Conservation (phyloP, 768 basidiomycete species). For the Agrocybe pediades region DNA sequence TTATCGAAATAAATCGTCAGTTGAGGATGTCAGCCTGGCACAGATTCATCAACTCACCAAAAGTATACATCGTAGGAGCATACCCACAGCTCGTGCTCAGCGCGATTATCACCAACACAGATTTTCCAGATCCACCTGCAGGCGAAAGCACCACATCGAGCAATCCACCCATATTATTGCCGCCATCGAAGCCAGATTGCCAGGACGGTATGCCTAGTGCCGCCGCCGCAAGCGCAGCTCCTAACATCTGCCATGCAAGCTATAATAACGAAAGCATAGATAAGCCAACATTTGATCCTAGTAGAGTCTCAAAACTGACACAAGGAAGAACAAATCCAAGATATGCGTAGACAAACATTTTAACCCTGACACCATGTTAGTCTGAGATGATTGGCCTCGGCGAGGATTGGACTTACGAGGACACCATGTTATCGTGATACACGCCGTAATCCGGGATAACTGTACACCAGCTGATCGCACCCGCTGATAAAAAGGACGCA, state of each 20-base stretch:
- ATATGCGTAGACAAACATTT: slow-evolving; percentile 67
- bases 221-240: slow-evolving; percentile 66
- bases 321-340: slow-evolving; percentile 62
- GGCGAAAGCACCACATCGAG: slow-evolving; percentile 63
- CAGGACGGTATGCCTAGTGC: slow-evolving; percentile 58
- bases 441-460: slow-evolving; percentile 47
- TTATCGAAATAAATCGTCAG: slow-evolving; percentile 11
- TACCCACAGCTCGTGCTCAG: slow-evolving; percentile 74
- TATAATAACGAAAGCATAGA: slow-evolving; percentile 24
- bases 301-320: slow-evolving; percentile 35
- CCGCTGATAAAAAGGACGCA: slow-evolving; percentile 38
- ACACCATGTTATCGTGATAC: slow-evolving; percentile 36
- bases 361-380: too few relatives aligned
- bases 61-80: slow-evolving; percentile 78
- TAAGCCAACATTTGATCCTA: not conserved
- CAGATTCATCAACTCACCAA: slow-evolving; percentile 35
- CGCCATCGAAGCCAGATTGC: slow-evolving; percentile 51
- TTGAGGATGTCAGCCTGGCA: not conserved
- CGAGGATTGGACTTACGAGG: slow-evolving; percentile 26
- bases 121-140: slow-evolving; percentile 65
- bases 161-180: slow-evolving; percentile 64
- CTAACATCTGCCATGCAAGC: slow-evolving; percentile 53
- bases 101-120: slow-evolving; percentile 72
- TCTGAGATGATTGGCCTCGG: too few relatives aligned
- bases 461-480: slow-evolving; percentile 42